Evolutionary conservation across 805 yeast genomes (phyloP), one percentile per base, ranked within the genome.

Genomic region (Pichia insulana): DNA sequence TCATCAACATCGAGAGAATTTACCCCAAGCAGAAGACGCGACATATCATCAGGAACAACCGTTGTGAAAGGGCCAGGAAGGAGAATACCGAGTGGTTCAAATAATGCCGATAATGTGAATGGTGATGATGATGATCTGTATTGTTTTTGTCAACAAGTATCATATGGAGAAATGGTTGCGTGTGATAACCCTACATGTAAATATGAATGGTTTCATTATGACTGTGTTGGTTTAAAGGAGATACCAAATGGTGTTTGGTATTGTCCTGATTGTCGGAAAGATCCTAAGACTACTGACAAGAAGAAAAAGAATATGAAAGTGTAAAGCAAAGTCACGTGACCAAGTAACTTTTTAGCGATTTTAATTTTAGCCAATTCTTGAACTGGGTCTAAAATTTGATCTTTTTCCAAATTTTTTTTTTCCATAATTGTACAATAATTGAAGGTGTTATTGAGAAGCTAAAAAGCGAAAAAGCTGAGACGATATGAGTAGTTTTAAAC

Each of bases 161-260:
- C 97, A 0, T 86, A 82, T 63, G 81, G 81, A 16, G 73, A 73
- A 50, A 75, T 75, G 81, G 74, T 75, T 55, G 80, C 77, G 0
- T 75, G 81, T 54, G 81, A 75, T 50, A 75, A 75, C 47, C 76
- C 75, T 30, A 74, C 71, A 52, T 76, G 81, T 62, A 68, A 73
- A 48, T 74, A 63, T 49, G 80, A 76, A 53, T 76, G 81, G 81
- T 76, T 76, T 55, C 81, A 76, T 55, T 76, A 78, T 69, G 68
- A 69, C 43, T 76, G 98, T 69, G 97, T 92, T 34, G 96, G 96
- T 1, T 71, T 92, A 49, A 85, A 82, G 28, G 89, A 85, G 46
- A 96, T 96, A 9, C 98, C 98, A 4, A 78, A 79, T 55, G 97
- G 96, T 13, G 82, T 83, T 37, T 92, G 98, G 98, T 90, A 80